Percentiles rank a stretch among this genome's conserved stretches.
phyloP scores from a whole-genome alignment of 148 eudicot genomes.

The Euryodendron excelsum region DNA sequence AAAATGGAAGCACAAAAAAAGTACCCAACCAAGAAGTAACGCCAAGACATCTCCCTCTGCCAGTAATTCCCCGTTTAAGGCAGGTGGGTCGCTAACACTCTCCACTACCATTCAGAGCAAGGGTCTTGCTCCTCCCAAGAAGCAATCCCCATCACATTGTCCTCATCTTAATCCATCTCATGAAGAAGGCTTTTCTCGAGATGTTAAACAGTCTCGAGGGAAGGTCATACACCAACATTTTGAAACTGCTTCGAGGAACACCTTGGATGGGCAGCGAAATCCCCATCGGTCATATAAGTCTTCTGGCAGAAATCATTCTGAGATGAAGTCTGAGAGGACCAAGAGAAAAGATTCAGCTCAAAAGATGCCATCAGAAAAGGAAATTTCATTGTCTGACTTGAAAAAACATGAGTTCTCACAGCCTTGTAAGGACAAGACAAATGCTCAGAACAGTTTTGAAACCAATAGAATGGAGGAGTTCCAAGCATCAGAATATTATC shows the following conservation, averaged over 20 bases:
- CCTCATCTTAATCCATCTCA: constrained; percentile 21
- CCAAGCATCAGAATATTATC: constrained; percentile 15
- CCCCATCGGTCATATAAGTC: constrained; percentile 14
- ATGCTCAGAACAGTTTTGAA: constrained; percentile 17
- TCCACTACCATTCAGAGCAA: constrained; percentile 14
- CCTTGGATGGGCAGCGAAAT: constrained; percentile 20
- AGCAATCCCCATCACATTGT: constrained; percentile 24
- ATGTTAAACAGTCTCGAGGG: constrained; percentile 26
- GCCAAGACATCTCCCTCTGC: constrained; percentile 12
- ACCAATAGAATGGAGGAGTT: constrained; percentile 17
- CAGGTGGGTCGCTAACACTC: constrained; percentile 10
- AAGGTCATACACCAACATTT: constrained; percentile 23
- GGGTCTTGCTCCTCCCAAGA: constrained; percentile 27
- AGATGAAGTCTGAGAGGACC: constrained; percentile 23
- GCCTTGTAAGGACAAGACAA: constrained; percentile 18
- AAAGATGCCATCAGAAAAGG: constrained; percentile 20
- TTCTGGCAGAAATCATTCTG: constrained; percentile 18
- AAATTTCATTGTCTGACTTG: constrained; percentile 29
- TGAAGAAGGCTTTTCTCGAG: constrained; percentile 31
- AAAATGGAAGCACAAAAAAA: constrained; percentile 59
- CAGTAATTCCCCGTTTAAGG: constrained; percentile 20
- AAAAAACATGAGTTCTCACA: constrained; percentile 13
- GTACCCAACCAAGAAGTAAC: constrained; percentile 11
- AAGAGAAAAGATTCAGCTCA: constrained; percentile 27
- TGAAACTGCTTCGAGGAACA: constrained; percentile 23